Conservation (phyloP, 495 filamentous ascomycete genomes). For the Neurospora sp. region DNA sequence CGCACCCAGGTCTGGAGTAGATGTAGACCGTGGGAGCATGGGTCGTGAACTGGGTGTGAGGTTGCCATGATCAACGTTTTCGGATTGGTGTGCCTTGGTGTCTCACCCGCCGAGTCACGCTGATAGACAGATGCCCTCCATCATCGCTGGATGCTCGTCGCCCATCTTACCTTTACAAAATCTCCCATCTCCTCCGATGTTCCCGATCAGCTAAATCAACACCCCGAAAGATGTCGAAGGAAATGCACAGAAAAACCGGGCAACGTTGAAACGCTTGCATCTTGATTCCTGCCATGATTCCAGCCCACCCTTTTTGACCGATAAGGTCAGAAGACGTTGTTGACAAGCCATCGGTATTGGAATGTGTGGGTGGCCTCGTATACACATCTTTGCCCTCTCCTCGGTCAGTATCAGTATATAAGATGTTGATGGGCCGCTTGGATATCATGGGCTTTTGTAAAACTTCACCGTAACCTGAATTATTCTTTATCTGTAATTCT, state of each 20-base stretch:
- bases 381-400: background rate
- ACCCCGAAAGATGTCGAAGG: conserved; percentile 9
- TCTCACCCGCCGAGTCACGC: conserved; percentile 26
- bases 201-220: conserved; percentile 13
- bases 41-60: background rate
- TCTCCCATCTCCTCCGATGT: conserved; percentile 8
- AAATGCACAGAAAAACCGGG: background rate
- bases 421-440: background rate
- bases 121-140: conserved; percentile 9
- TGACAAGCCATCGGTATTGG: background rate
- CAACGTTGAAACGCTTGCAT: background rate
- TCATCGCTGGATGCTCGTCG: conserved; percentile 2
- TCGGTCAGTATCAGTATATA: conserved; percentile 3
- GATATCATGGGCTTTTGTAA: background rate
- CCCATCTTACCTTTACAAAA: conserved; percentile 9
- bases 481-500: background rate
- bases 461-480: background rate
- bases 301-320: conserved; percentile 15
- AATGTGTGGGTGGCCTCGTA: conserved; percentile 6
- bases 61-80: conserved; percentile 7
- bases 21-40: background rate
- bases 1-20: background rate
- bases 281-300: conserved; percentile 4
- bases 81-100: conserved; percentile 21
- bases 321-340: conserved; percentile 16